phyloP scores from a whole-genome alignment of 2,329 filamentous ascomycete genomes.

The Exophiala lecanii-corni region DNA sequence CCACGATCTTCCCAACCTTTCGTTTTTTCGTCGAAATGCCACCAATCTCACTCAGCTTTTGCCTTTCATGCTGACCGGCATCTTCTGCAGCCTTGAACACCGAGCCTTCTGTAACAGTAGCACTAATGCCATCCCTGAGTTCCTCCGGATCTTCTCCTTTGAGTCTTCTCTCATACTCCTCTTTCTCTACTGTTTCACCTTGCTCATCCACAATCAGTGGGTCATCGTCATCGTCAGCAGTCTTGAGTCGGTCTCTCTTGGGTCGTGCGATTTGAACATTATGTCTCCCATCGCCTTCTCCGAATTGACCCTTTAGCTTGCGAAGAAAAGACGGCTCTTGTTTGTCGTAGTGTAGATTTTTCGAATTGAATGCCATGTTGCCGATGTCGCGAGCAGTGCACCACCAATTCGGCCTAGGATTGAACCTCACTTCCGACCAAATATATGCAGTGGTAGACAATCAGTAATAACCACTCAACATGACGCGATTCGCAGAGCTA shows the following conservation, averaged over 20 bases:
- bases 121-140: background rate
- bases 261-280: conserved; percentile 26
- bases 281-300: conserved; percentile 21
- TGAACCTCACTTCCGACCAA: too few relatives aligned
- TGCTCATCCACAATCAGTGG: conserved; percentile 26
- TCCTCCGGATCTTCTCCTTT: conserved; percentile 4
- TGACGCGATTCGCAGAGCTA: too few relatives aligned
- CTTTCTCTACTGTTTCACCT: conserved; percentile 23
- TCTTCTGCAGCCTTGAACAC: background rate
- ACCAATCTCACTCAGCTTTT: conserved; percentile 20
- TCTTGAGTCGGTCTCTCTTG: conserved; percentile 24
- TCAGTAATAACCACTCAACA: too few relatives aligned
- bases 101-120: background rate
- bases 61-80: conserved; percentile 9
- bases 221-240: conserved; percentile 27
- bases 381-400: too few relatives aligned
- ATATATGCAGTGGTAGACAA: too few relatives aligned
- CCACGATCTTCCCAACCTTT: conserved; percentile 24
- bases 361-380: conserved; percentile 22
- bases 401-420: too few relatives aligned
- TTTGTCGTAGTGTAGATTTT: conserved; percentile 25
- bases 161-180: conserved; percentile 21
- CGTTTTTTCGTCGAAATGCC: conserved; percentile 19
- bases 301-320: conserved; percentile 22
- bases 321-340: conserved; percentile 26